Base-by-base conservation (phyloP, 2,329 filamentous ascomycete genomes). In the Phymatotrichopsis omnivora region DNA sequence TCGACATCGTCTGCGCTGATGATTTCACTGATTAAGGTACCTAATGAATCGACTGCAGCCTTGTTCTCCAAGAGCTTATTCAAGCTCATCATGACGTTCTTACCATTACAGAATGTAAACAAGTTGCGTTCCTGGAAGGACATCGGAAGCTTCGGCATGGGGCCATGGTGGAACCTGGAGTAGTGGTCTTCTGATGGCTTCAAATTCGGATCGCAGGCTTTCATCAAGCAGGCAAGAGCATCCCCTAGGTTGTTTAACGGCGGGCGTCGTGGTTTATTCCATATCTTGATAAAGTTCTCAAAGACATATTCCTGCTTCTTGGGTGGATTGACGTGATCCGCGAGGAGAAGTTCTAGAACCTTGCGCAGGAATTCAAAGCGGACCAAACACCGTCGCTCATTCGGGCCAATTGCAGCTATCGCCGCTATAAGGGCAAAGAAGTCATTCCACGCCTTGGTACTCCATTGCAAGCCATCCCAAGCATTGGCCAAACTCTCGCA, bases 401-500 rank as follows among this genome's bases (percentile, higher is more conserved):
- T 14, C 22, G 46, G 39, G 16, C 54, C 54, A 19, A 84, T 63
- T 34, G 66, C 68, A 11, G 76, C 75, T 58, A 87, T 80, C n/a
- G 67, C 67, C n/a, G 73, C 60, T 51, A 87, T 67, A n/a, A 82
- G 70, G 10, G 73, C 72, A 59, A 89, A 89, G 47, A 80, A 80
- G 57, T 89, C 82, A 31, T 78, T 74, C 84, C 84, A 91, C 3
- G 81, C 73, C 45, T 78, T 74, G 22, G 76, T 65, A 34, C 72
- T 67, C 2, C 67, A 62, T 49, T 83, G 76, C 45, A 59, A 43
- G n/a, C 45, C 45, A 7, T 57, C 50, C 45, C 50, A 50, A 10
- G 52, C 52, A 29, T 55, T 49, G 17, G 49, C 42, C 4, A 56
- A 47, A 12, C 51, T 49, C 35, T 41, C 50, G 28, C 49, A 57